phyloP scores from a whole-genome alignment of 179 eudicot genomes.

The Silene coronaria region DNA sequence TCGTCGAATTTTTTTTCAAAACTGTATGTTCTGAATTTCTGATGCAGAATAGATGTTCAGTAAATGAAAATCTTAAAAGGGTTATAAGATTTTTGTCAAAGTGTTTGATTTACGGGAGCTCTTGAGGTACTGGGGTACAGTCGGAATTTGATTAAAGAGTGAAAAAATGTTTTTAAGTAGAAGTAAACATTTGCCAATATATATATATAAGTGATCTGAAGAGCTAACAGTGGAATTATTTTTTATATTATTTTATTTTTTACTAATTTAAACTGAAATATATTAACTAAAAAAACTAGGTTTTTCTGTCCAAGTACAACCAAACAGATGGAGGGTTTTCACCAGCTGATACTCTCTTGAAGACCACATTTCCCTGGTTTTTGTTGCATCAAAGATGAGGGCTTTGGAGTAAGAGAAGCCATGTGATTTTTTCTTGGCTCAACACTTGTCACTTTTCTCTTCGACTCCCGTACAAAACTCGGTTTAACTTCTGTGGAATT shows the following conservation, averaged over 20 bases:
- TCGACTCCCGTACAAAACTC: constrained; percentile 10
- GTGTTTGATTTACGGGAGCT: too few species aligned
- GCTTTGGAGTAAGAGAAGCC: constrained; percentile 70
- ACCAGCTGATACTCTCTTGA: constrained; percentile 58
- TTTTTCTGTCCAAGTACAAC: constrained; percentile 18
- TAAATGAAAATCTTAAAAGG: not conserved
- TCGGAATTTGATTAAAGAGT: not conserved
- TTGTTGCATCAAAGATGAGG: constrained; percentile 33
- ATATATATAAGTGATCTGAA: not conserved
- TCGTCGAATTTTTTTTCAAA: not conserved
- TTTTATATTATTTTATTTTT: not conserved
- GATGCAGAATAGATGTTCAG: not conserved
- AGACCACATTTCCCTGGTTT: constrained; percentile 32
- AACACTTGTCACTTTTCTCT: constrained; percentile 58
- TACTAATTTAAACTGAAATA: not conserved
- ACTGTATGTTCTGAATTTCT: not conserved
- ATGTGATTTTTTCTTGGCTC: constrained; percentile 69
- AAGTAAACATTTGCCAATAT: constrained; percentile 14
- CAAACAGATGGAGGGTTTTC: constrained; percentile 34
- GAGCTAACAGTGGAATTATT: not conserved
- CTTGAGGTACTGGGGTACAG: too few species aligned
- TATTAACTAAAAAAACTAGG: constrained; percentile 19
- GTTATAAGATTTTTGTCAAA: not conserved
- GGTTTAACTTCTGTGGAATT: not conserved
- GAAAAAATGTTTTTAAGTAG: not conserved